phyloP scores from a whole-genome alignment of 78 protist genomes.

The Diacronema lutheri region DNA sequence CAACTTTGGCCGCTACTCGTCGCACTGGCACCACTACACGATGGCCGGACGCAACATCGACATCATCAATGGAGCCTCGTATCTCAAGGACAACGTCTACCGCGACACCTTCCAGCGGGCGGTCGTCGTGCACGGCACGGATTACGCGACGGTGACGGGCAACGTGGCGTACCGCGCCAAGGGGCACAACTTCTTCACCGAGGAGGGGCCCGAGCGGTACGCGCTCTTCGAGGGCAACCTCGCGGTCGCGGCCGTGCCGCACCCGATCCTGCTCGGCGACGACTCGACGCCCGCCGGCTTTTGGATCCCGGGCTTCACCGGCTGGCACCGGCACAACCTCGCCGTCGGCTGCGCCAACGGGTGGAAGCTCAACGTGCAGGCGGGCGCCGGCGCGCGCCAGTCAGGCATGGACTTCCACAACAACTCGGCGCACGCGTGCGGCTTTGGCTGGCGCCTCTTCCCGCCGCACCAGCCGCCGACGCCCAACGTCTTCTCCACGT shows the following conservation, averaged over 20 bases:
- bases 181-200: neutral
- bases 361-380: no score
- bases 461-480: neutral
- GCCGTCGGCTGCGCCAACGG: neutral
- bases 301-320: neutral
- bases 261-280: neutral
- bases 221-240: neutral
- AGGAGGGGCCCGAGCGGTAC: neutral
- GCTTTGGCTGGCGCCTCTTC: neutral
- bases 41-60: neutral
- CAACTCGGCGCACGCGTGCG: neutral
- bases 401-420: neutral
- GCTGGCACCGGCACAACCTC: neutral
- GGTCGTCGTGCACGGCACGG: neutral
- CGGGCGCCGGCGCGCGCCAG: no score
- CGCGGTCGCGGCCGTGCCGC: neutral
- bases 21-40: neutral
- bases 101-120: conserved; percentile 1
- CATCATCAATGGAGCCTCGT: neutral
- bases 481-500: neutral
- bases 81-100: neutral
- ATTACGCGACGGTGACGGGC: neutral
- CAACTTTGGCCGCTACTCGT: neutral
- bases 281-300: neutral
- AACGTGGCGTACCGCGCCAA: neutral